A percentile compares a stretch with the other conserved stretches of the same genome.
Evolutionary conservation across 176 grass and related monocot species (phyloP).

Genomic region (Tuctoria greenei): DNA sequence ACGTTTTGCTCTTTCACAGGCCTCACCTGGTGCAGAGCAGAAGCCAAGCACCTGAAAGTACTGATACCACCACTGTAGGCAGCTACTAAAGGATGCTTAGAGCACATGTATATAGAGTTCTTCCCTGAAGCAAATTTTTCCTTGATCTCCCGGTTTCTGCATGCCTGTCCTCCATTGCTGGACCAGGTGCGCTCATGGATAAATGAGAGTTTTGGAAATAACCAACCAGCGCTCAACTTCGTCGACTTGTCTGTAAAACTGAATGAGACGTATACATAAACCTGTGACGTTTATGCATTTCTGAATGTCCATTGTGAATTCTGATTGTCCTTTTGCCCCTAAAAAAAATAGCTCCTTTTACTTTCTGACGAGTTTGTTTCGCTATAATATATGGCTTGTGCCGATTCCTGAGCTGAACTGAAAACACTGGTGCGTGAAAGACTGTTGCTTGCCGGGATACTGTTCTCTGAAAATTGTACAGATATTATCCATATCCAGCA

Average conservation of each 20-base stretch:
- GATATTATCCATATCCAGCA: constrained; percentile 1
- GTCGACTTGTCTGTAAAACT: constrained; percentile 52
- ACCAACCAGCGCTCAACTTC: constrained; percentile 41
- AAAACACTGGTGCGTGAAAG: not conserved
- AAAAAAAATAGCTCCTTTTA: not conserved
- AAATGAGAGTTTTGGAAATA: constrained; percentile 55
- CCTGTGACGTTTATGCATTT: constrained; percentile 18
- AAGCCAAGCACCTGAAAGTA: constrained; percentile 66
- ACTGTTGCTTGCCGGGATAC: constrained; percentile 10
- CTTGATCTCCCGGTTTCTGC: constrained; percentile 27
- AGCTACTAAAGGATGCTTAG: constrained; percentile 35
- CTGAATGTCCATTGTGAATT: constrained; percentile 7
- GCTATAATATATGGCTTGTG: not conserved
- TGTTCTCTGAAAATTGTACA: not conserved
- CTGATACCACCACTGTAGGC: constrained; percentile 35
- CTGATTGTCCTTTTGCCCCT: not conserved
- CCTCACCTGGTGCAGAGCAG: constrained; percentile 68
- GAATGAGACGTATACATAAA: constrained; percentile 39
- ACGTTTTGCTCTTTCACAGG: constrained; percentile 38
- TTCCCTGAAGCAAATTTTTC: constrained; percentile 50
- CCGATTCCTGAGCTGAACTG: not conserved
- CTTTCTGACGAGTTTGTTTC: not conserved
- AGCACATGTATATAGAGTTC: constrained; percentile 81
- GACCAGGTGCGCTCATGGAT: constrained; percentile 29
- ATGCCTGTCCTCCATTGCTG: constrained; percentile 31